phyloP scores from a whole-genome alignment of 176 grass and related monocot species.

The Pontederia paniculata region DNA sequence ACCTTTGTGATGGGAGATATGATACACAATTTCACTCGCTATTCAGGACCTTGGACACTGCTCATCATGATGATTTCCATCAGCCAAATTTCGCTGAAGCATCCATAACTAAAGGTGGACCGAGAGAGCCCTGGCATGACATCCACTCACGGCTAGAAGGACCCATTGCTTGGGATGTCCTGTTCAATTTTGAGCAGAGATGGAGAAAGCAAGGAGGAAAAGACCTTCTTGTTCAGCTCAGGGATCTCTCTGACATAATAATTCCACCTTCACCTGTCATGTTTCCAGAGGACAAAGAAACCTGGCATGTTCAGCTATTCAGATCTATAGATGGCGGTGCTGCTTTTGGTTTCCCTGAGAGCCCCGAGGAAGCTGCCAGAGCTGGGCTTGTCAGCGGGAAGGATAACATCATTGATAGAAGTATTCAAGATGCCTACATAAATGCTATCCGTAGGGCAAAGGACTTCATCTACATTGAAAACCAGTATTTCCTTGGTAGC shows the following conservation, averaged over 20 bases:
- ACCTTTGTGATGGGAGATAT: constrained; percentile 82
- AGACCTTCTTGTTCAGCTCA: constrained; percentile 43
- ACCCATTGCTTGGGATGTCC: constrained; percentile 67
- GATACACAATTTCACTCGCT: constrained; percentile 84
- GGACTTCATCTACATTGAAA: constrained; percentile 87
- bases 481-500: constrained; percentile 91
- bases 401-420: constrained; percentile 81
- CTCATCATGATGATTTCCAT: constrained; percentile 72
- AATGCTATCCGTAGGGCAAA: constrained; percentile 71
- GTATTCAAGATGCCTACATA: constrained; percentile 91
- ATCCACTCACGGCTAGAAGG: constrained; percentile 78
- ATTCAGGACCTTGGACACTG: constrained; percentile 66
- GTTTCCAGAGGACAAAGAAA: constrained; percentile 47
- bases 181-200: constrained; percentile 88
- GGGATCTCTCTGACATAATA: constrained; percentile 37
- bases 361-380: constrained; percentile 49
- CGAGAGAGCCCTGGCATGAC: constrained; percentile 85
- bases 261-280: constrained; percentile 68
- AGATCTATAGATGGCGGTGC: constrained; percentile 67
- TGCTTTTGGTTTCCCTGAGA: constrained; percentile 58
- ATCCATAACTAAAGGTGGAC: constrained; percentile 47
- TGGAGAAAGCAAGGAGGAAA: constrained; percentile 67
- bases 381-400: constrained; percentile 69
- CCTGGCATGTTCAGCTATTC: constrained; percentile 83
- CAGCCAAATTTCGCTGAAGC: constrained; percentile 38